Conservation (phyloP, 495 filamentous ascomycete species). For the Paragyromitra xinjiangensis region DNA sequence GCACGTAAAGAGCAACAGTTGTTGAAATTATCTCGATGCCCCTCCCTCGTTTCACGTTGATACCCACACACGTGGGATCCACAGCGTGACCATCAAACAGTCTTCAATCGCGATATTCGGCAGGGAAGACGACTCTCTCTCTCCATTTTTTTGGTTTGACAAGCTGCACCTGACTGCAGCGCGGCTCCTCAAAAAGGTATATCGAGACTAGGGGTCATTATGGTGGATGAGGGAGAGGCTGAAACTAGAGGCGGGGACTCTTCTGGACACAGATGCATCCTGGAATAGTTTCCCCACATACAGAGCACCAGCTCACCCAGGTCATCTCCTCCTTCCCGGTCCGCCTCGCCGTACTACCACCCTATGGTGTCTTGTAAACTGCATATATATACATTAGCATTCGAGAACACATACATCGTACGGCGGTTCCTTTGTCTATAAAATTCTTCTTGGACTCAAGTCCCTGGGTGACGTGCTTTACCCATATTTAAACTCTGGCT, state of each 20-base stretch:
- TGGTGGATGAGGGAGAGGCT: slow-evolving; percentile 25
- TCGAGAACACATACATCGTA: slow-evolving; percentile 25
- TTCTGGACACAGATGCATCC: slow-evolving; percentile 2
- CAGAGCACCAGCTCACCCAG: slow-evolving; percentile 4
- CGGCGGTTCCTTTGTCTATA: slow-evolving; percentile 2
- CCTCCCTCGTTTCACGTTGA: slow-evolving; percentile 12
- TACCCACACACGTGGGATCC: slow-evolving; percentile 1
- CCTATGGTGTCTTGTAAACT: slow-evolving; percentile 7
- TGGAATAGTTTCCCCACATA: background rate
- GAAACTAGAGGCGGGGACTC: slow-evolving; percentile 22
- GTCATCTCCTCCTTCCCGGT: slow-evolving; percentile 19
- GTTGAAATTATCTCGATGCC: slow-evolving; percentile 14
- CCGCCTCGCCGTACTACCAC: slow-evolving; percentile 26
- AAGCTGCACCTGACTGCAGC: slow-evolving; percentile 2
- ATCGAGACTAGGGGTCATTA: slow-evolving; percentile 1
- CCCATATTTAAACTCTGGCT: slow-evolving; percentile 6
- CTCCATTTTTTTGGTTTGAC: slow-evolving; percentile 21
- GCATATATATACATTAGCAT: slow-evolving; percentile 4
- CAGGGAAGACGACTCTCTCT: background rate
- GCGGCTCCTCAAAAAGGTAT: slow-evolving; percentile 4
- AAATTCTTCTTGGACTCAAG: slow-evolving; percentile 1
- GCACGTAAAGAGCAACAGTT: background rate
- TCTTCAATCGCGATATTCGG: background rate
- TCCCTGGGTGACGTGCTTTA: background rate
- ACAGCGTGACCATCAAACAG: slow-evolving; percentile 10